Evolutionary conservation across 2,329 filamentous ascomycete genomes (phyloP).

Genomic region (Calonectria multiphialidica): DNA sequence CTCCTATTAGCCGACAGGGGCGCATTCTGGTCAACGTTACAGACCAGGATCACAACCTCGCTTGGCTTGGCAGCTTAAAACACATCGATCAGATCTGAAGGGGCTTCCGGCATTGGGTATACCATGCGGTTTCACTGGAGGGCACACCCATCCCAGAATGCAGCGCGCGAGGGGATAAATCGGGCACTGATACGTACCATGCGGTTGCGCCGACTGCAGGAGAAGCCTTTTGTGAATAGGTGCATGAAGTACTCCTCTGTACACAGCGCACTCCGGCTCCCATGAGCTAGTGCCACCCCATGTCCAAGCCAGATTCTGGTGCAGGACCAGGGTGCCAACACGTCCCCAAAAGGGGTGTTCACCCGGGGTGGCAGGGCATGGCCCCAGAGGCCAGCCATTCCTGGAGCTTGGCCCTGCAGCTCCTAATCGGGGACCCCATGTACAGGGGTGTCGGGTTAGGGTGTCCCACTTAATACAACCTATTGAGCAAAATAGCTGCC

Average conservation of each 20-base stretch:
- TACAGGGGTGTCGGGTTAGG: constrained; percentile 23
- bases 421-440: constrained; percentile 18
- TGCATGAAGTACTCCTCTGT: background rate
- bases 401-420: constrained; percentile 20
- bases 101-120: background rate
- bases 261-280: background rate
- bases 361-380: constrained; percentile 7
- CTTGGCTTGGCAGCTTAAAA: constrained; percentile 8
- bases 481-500: background rate
- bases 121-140: background rate
- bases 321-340: constrained; percentile 23
- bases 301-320: constrained; percentile 9
- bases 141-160: background rate
- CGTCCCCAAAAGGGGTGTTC: constrained; percentile 23
- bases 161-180: background rate
- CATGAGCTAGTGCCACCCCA: constrained; percentile 11
- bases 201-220: constrained; percentile 17
- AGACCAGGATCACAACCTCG: background rate
- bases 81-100: constrained; percentile 7
- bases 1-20: background rate
- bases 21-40: background rate
- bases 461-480: constrained; percentile 18
- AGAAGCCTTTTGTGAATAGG: background rate
- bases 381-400: constrained; percentile 15
- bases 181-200: constrained; percentile 9